These are phyloP conservation scores for Saccharomyces paradoxus DNA, from an alignment of 805 yeast species.

Conservation along the genomic window DNA sequence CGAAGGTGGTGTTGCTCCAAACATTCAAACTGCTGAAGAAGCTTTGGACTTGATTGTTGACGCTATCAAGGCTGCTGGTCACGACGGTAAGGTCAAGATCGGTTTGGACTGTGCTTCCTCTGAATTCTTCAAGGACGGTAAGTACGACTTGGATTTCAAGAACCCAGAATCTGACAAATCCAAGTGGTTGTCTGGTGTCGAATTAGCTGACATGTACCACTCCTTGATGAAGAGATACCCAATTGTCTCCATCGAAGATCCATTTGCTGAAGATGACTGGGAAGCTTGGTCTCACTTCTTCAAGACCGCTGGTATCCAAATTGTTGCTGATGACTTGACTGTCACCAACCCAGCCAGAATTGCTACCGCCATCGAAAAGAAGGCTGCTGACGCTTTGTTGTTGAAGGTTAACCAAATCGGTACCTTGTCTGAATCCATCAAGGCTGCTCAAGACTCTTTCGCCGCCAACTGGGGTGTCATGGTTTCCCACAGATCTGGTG, in stretches of 20 bases:
- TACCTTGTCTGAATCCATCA: slow-evolving; percentile 88
- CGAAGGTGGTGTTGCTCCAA: slow-evolving; percentile 99
- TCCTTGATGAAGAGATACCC: slow-evolving; percentile 83
- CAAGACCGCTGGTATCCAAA: slow-evolving; percentile 68
- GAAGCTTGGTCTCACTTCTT: slow-evolving; percentile 91
- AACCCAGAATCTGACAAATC: slow-evolving; percentile 86
- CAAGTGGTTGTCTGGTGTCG: slow-evolving; percentile 83
- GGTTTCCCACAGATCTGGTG: slow-evolving; percentile 99
- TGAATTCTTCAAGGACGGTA: slow-evolving; percentile 94
- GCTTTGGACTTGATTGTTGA: slow-evolving; percentile 88
- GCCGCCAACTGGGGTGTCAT: slow-evolving; percentile 98
- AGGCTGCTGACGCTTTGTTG: slow-evolving; percentile 88
- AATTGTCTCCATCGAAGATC: slow-evolving; percentile 97
- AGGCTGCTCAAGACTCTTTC: slow-evolving; percentile 93
- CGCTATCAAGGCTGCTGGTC: slow-evolving; percentile 91
- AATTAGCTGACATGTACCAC: slow-evolving; percentile 79
- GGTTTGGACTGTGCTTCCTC: slow-evolving; percentile 97
- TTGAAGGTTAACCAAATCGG: slow-evolving; percentile 99
- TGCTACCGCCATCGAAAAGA: slow-evolving; percentile 91
- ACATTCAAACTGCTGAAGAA: slow-evolving; percentile 89
- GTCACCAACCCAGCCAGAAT: slow-evolving; percentile 96
- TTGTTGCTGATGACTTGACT: slow-evolving; percentile 97
- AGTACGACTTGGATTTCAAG: slow-evolving; percentile 97
- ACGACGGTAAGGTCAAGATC: slow-evolving; percentile 84
- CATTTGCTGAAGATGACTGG: slow-evolving; percentile 99